Evolutionary conservation across 352 stramenopile species (phyloP), one percentile per base, ranked within the genome.

Genomic region (Phytophthora colocasiae): DNA sequence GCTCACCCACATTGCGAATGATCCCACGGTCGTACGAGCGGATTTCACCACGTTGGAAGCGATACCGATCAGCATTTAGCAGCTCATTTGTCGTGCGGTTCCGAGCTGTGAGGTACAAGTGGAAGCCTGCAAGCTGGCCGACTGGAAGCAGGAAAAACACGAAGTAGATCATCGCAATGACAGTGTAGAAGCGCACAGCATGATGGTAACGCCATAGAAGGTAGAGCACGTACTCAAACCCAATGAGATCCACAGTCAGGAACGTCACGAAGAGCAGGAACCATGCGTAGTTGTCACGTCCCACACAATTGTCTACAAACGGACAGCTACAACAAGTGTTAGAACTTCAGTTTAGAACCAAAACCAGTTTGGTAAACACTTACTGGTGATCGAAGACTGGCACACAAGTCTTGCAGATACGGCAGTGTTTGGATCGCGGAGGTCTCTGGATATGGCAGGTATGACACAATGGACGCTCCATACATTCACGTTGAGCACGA

Each of bases 231-330:
- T 89, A 91, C 55, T 90, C 80, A 32, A 91, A 69, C 22, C 74
- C 51, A 29, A 80, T 15, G 12, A 91, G 24, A 39, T 92, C 71
- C 14, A 91, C 3, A 4, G 67, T 39, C 48, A 94, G 66, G 39
- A 72, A 65, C 19, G 36, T 63, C 4, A 91, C 69, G 49, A 93
- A 96, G 6, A 77, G 66, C 39, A 94, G 63, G 44, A 96, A 96
- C 40, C 69, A 71, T 59, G 98, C 97, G 77, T 99, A 98, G 78
- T 99, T 99, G 66, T 93, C 87, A 45, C 98, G 95, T 24, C 97
- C 98, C 2, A 99, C 92, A 63, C 97, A 99, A 77, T 99, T 99
- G 82, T 99, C 98, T 9, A 99, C 90, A 81, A 98, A 99, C 15
- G 97, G 97, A 56, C 97, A 99, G 75, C 87, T 91, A 63, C 14